A percentile compares a stretch with the other conserved stretches of the same genome.
Evolutionary conservation across 306 rosid genomes (phyloP).

Genomic region (Pachyrhizus erosus): DNA sequence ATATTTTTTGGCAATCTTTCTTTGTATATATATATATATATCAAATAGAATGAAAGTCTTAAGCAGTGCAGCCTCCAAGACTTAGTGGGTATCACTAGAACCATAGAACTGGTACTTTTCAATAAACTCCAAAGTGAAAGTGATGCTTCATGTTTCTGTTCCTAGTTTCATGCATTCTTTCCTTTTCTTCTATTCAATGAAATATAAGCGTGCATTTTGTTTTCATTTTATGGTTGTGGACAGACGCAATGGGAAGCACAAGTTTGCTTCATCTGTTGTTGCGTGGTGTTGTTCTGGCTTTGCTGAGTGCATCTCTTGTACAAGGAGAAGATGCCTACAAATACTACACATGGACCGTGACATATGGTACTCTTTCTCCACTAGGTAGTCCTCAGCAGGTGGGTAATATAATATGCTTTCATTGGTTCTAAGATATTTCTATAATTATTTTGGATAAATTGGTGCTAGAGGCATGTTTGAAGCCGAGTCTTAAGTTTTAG

Average conservation of each 20-base stretch:
- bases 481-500: conserved; percentile 38
- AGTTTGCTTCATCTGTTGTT: conserved; percentile 49
- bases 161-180: conserved; percentile 17
- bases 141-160: conserved; percentile 34
- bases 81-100: conserved; percentile 14
- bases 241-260: conserved; percentile 65
- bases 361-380: conserved; percentile 87
- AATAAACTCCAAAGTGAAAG: neutral
- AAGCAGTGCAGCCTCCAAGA: conserved; percentile 33
- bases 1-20: neutral
- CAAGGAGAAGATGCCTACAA: conserved; percentile 86
- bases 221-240: conserved; percentile 45
- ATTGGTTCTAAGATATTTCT: conserved; percentile 40
- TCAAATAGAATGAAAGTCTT: neutral
- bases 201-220: neutral
- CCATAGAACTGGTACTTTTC: conserved; percentile 34
- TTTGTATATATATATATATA: neutral
- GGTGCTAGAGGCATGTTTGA: no score
- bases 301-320: conserved; percentile 54
- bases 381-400: conserved; percentile 93
- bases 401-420: conserved; percentile 22
- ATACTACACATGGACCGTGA: conserved; percentile 86
- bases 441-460: neutral
- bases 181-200: neutral
- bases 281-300: conserved; percentile 50